phyloP scores from a whole-genome alignment of 192 early-diverging fungal species.

The Chytriomyces confervae region DNA sequence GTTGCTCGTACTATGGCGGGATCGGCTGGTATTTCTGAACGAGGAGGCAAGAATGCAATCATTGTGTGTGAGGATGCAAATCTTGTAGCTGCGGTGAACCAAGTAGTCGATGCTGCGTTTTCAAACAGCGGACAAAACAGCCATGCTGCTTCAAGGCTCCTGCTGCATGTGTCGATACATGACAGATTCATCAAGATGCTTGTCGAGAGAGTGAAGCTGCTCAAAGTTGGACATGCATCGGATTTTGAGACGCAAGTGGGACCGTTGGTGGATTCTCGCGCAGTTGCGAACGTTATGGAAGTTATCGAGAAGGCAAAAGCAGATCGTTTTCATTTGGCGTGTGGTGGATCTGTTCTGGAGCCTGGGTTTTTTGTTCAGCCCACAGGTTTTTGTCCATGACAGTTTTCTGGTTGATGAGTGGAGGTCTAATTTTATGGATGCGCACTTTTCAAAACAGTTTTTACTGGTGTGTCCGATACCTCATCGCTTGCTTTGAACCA shows the following conservation, averaged over 20 bases:
- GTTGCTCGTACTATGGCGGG: background rate
- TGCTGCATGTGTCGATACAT: conserved; percentile 15
- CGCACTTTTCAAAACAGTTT: conserved; percentile 37
- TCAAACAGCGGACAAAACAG: conserved; percentile 35
- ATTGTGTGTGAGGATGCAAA: conserved; percentile 32
- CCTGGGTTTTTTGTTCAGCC: conserved; percentile 54
- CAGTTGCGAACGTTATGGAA: background rate
- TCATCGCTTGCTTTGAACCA: conserved; percentile 76
- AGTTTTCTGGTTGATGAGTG: too few relatives aligned
- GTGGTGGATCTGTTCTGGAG: conserved; percentile 57
- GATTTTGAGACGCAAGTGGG: conserved; percentile 16
- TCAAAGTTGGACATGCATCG: conserved; percentile 26
- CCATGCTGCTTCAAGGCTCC: conserved; percentile 19
- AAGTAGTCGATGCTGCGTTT: conserved; percentile 26
- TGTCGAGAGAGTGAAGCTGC: background rate
- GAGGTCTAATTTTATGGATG: background rate
- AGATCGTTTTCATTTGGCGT: background rate
- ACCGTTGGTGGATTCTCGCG: background rate
- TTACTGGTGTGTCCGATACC: conserved; percentile 64
- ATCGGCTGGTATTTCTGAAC: conserved; percentile 65
- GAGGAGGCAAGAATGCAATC: conserved; percentile 82
- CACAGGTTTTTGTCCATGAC: conserved; percentile 39
- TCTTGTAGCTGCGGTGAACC: conserved; percentile 14
- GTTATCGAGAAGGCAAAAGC: background rate
- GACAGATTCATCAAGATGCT: conserved; percentile 10